Evolutionary conservation across 441 rosid genomes (phyloP).

Genomic region (Pelargonium citronellum): DNA sequence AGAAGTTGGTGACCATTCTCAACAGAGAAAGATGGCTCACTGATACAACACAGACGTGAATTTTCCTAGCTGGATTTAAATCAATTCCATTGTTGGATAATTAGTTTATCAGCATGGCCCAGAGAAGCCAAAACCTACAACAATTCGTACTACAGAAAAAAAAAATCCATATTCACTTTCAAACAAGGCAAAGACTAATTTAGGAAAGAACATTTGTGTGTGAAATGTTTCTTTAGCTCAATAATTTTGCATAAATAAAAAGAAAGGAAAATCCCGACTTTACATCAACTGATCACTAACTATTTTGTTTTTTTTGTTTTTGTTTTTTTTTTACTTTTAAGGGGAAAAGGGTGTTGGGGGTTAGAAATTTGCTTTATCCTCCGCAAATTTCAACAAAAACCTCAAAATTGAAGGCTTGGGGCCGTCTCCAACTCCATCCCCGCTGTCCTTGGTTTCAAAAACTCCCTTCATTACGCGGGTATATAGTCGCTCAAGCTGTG

Average conservation of each 20-base stretch:
- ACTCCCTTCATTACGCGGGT: conserved; percentile 66
- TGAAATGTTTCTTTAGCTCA: conserved; percentile 23
- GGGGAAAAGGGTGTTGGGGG: conserved; percentile 17
- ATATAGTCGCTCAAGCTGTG: conserved; percentile 85
- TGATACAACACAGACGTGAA: no score
- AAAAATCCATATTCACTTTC: not conserved
- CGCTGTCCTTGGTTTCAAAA: conserved; percentile 45
- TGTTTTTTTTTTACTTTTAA: conserved; percentile 8
- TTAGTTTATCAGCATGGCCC: no score
- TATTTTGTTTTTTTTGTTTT: conserved; percentile 14
- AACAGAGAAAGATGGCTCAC: no score
- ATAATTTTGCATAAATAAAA: conserved; percentile 26
- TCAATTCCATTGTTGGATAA: no score
- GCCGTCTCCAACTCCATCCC: conserved; percentile 35
- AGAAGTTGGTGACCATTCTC: no score
- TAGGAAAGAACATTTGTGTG: not conserved
- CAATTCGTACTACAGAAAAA: not conserved
- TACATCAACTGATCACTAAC: conserved; percentile 38
- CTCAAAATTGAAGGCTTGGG: conserved; percentile 73
- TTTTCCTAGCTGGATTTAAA: no score
- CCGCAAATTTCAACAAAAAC: conserved; percentile 66
- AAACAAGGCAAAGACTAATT: not conserved
- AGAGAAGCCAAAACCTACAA: no score
- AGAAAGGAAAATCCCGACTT: conserved; percentile 49
- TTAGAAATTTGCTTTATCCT: conserved; percentile 67